A percentile compares a stretch with the other conserved stretches of the same genome.
Evolutionary conservation across 2,329 filamentous ascomycete species (phyloP).

Genomic region (Penicillium sp.): DNA sequence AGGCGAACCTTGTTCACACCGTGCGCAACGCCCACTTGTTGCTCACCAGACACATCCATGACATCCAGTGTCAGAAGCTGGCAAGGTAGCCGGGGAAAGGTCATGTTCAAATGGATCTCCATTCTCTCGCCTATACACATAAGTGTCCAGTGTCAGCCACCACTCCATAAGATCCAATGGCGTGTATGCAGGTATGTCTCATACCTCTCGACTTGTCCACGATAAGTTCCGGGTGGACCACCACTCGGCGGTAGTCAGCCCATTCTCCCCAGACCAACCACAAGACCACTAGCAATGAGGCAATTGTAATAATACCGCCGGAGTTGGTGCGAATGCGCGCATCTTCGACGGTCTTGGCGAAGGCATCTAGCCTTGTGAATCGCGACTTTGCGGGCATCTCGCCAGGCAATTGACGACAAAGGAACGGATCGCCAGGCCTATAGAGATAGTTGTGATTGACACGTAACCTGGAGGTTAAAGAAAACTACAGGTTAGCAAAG

Average conservation of each 20-base stretch:
- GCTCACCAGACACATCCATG: slow-evolving; percentile 97
- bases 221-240: slow-evolving; percentile 86
- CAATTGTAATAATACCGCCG: slow-evolving; percentile 90
- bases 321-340: slow-evolving; percentile 93
- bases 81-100: slow-evolving; percentile 90
- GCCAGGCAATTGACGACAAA: slow-evolving; percentile 31
- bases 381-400: slow-evolving; percentile 86
- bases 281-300: slow-evolving; percentile 82
- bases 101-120: slow-evolving; percentile 98
- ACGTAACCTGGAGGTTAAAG: not conserved
- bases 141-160: slow-evolving; percentile 13
- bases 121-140: slow-evolving; percentile 77
- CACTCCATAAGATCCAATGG: not conserved
- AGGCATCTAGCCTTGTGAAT: slow-evolving; percentile 96
- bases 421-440: slow-evolving; percentile 7
- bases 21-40: slow-evolving; percentile 91
- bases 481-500: not conserved
- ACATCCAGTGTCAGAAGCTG: slow-evolving; percentile 95
- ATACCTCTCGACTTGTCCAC: slow-evolving; percentile 94
- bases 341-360: slow-evolving; percentile 99
- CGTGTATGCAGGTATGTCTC: not conserved
- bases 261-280: slow-evolving; percentile 95
- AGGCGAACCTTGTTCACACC: slow-evolving; percentile 90
- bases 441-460: not conserved
- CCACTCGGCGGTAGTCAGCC: slow-evolving; percentile 83